Base-by-base conservation (phyloP, 768 basidiomycete genomes). In the Tulasnella sp. region DNA sequence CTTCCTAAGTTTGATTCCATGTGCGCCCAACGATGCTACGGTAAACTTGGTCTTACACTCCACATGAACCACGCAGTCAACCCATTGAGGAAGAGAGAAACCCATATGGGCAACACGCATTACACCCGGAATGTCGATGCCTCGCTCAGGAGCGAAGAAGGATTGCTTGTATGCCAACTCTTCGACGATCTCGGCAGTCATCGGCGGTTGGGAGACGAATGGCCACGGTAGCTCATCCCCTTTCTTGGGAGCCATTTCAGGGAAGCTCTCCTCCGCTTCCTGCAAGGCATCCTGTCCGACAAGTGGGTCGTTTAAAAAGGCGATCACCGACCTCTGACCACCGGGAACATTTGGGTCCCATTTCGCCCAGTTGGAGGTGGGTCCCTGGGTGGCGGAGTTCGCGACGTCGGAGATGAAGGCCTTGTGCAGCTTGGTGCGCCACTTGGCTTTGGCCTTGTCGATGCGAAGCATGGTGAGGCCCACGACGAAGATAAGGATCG, bases 381-480 rank as follows among this genome's bases (percentile, higher is more conserved):
- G 49, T 31, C 37, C 29, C 3, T 31, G 37, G 49, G 19, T 17
- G 29, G 73, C 34, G 11, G 25, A 2, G 73, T 22, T n/a, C 40
- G 31, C 73, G 73, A 58, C 42, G 40, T 79, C 34, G 73, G 78
- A 22, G 75, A 74, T 42, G 84, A 98, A 97, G 0, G 96, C 92
- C 15, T 85, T 85, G 75, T 90, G 86, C 69, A 99, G 89, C 85
- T 97, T 97, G 81, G 93, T 83, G 79, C 93, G 89, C 97, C 97
- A 99, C 83, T 93, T 95, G n/a, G 91, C 88, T 82, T 94, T 93
- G 14, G 97, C 92, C 80, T 91, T 87, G 83, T 99, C 96, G 88
- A 99, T 91, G 82, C 93, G 95, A 77, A 99, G 89, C 92, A 99
- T 96, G 42, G 92, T 91, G 49, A 98, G 81, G 2, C 94, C 96